Conservation (phyloP, 306 rosid genomes). For the Lathyrus aphaca region DNA sequence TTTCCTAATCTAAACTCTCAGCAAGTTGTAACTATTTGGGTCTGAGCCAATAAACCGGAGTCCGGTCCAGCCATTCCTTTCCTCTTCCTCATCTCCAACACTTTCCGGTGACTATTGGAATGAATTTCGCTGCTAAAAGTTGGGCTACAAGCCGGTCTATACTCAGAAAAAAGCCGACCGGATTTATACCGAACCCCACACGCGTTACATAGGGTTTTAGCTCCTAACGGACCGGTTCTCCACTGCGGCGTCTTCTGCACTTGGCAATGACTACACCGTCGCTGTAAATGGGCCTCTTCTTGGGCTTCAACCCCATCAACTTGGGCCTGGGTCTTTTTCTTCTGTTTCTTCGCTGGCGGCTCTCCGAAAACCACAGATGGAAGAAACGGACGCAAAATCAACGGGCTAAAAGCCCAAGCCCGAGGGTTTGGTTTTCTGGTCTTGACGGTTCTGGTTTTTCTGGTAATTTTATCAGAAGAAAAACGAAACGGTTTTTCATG, state of each 20-base stretch:
- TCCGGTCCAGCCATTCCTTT: slow-evolving; percentile 55
- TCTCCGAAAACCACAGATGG: slow-evolving; percentile 40
- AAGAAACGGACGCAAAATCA: slow-evolving; percentile 46
- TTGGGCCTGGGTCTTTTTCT: slow-evolving; percentile 55
- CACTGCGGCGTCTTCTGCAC: slow-evolving; percentile 96
- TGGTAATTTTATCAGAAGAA: slow-evolving; percentile 48
- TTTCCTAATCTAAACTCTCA: slow-evolving; percentile 39
- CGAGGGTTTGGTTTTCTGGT: slow-evolving; percentile 40
- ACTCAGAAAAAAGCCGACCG: slow-evolving; percentile 89
- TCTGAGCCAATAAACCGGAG: slow-evolving; percentile 41
- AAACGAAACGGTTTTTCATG: slow-evolving; percentile 41
- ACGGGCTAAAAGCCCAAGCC: slow-evolving; percentile 38
- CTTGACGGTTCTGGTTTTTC: slow-evolving; percentile 56
- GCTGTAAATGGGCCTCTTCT: slow-evolving; percentile 50
- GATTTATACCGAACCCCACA: slow-evolving; percentile 95
- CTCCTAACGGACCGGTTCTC: slow-evolving; percentile 89
- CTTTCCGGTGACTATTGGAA: slow-evolving; percentile 91
- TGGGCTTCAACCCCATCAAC: slow-evolving; percentile 40
- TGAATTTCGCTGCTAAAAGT: slow-evolving; percentile 69
- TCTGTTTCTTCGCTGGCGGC: slow-evolving; percentile 71
- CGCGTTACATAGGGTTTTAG: slow-evolving; percentile 91
- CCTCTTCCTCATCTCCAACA: slow-evolving; percentile 79
- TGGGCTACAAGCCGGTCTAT: slow-evolving; percentile 97
- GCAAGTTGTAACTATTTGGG: slow-evolving; percentile 52
- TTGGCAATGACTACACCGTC: slow-evolving; percentile 88